A percentile compares a stretch with the other conserved stretches of the same genome.
phyloP scores from a whole-genome alignment of 2,329 filamentous ascomycete species.

The Sclerotinia trifoliorum region DNA sequence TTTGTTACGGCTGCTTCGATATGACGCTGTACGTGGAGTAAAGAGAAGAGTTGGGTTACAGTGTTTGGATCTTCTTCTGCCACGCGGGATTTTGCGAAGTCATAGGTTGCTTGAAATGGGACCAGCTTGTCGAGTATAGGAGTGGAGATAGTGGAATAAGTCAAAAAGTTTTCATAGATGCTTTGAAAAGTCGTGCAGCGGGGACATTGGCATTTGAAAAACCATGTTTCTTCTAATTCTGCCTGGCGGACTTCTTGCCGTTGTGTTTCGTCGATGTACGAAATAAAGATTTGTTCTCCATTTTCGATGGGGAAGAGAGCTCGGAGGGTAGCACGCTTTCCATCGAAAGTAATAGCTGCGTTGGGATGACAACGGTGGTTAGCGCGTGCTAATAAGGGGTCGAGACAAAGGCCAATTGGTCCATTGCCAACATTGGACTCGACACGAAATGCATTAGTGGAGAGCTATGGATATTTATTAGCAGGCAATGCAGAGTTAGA shows the following conservation, averaged over 20 bases:
- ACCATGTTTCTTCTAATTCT: constrained; percentile 16
- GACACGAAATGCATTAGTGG: constrained; percentile 61
- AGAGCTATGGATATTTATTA: constrained; percentile 45
- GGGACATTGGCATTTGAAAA: constrained; percentile 18
- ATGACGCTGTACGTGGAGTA: constrained; percentile 17
- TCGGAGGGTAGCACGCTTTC: constrained; percentile 51
- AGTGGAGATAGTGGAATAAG: neutral
- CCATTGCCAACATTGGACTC: constrained; percentile 52
- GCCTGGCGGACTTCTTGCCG: constrained; percentile 21
- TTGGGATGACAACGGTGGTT: constrained; percentile 65
- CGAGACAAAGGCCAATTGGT: constrained; percentile 55
- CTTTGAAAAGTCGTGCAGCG: neutral
- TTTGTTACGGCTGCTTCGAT: neutral
- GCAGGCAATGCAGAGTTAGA: neutral
- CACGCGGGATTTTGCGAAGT: constrained; percentile 6
- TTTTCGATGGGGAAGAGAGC: constrained; percentile 50
- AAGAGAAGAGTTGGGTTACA: constrained; percentile 13
- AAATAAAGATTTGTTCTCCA: constrained; percentile 59
- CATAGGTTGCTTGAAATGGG: neutral
- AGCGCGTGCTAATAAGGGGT: constrained; percentile 50
- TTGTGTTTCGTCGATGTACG: constrained; percentile 54
- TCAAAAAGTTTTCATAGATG: neutral
- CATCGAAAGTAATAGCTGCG: constrained; percentile 55
- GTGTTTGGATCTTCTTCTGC: constrained; percentile 8
- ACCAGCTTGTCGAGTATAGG: constrained; percentile 4